phyloP scores from a whole-genome alignment of 805 yeast species.

The Candida glaebosa region DNA sequence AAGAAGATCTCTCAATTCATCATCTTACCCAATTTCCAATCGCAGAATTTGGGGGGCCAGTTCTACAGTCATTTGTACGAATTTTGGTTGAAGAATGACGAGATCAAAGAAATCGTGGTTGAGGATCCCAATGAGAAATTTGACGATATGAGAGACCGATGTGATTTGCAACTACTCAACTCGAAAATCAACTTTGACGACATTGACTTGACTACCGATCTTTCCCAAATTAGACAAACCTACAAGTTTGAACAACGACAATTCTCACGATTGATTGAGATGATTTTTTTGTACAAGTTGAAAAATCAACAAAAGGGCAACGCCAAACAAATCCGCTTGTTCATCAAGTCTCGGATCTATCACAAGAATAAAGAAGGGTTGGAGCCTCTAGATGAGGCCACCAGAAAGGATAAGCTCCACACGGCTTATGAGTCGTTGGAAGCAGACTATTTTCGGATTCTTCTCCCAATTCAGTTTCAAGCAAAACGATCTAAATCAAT shows the following conservation, averaged over 20 bases:
- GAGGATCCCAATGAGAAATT: slow-evolving; percentile 94
- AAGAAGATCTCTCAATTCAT: slow-evolving; percentile 86
- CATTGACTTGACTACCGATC: slow-evolving; percentile 35
- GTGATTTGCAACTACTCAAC: slow-evolving; percentile 52
- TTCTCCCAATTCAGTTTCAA: slow-evolving; percentile 16
- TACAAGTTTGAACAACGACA: slow-evolving; percentile 75
- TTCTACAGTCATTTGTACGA: slow-evolving; percentile 57
- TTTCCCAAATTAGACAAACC: slow-evolving; percentile 28
- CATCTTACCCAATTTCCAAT: slow-evolving; percentile 81
- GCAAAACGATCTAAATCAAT: background rate
- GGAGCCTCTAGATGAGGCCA: slow-evolving; percentile 56
- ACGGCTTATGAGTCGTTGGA: slow-evolving; percentile 68
- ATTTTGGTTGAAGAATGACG: slow-evolving; percentile 50
- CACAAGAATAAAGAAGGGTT: slow-evolving; percentile 80
- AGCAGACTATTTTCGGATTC: slow-evolving; percentile 66
- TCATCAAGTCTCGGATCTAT: slow-evolving; percentile 72
- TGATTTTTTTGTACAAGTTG: slow-evolving; percentile 52
- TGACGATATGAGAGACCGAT: slow-evolving; percentile 84
- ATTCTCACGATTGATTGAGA: slow-evolving; percentile 71
- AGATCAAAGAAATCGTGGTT: slow-evolving; percentile 71
- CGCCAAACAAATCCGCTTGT: slow-evolving; percentile 46
- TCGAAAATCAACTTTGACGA: slow-evolving; percentile 19
- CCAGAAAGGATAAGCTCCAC: slow-evolving; percentile 67
- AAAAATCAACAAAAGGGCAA: slow-evolving; percentile 17
- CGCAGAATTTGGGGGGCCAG: slow-evolving; percentile 63